Evolutionary conservation across 441 rosid species (phyloP).

Genomic region (Euphorbia schlechtendalii): DNA sequence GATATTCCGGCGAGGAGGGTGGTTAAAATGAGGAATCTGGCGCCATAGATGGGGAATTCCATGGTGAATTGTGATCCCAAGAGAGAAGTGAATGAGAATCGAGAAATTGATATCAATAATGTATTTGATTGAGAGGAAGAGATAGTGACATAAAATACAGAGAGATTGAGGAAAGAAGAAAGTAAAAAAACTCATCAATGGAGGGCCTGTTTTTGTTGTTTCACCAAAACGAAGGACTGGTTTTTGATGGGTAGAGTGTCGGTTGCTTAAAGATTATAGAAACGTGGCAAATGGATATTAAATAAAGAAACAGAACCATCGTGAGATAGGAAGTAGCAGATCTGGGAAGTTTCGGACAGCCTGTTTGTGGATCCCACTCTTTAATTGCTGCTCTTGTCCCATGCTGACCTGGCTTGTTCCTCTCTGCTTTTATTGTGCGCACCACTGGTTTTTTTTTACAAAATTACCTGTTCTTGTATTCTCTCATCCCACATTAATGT

Average conservation of each 20-base stretch:
- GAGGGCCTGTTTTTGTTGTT: not conserved
- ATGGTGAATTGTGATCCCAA: not conserved
- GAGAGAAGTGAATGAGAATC: not conserved
- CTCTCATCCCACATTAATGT: too few relatives aligned
- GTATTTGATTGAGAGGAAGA: not conserved
- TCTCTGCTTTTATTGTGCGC: too few relatives aligned
- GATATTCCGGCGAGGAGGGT: not conserved
- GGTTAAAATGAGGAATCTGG: not conserved
- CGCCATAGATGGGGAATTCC: not conserved
- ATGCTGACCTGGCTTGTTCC: too few relatives aligned
- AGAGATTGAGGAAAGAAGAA: not conserved
- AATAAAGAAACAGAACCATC: not conserved
- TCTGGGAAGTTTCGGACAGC: constrained; percentile 7
- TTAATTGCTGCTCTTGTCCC: not conserved
- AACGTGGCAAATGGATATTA: constrained; percentile 1
- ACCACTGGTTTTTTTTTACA: too few relatives aligned
- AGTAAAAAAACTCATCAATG: not conserved
- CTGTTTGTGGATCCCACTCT: not conserved
- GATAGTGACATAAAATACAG: not conserved
- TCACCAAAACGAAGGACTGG: too few relatives aligned
- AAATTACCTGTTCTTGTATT: too few relatives aligned
- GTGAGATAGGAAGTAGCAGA: constrained; percentile 6
- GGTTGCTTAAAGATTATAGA: not conserved
- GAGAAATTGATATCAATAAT: not conserved
- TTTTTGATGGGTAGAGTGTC: constrained; percentile 2